phyloP scores from a whole-genome alignment of 257 asterid genomes.

The Penstemon newberryi region DNA sequence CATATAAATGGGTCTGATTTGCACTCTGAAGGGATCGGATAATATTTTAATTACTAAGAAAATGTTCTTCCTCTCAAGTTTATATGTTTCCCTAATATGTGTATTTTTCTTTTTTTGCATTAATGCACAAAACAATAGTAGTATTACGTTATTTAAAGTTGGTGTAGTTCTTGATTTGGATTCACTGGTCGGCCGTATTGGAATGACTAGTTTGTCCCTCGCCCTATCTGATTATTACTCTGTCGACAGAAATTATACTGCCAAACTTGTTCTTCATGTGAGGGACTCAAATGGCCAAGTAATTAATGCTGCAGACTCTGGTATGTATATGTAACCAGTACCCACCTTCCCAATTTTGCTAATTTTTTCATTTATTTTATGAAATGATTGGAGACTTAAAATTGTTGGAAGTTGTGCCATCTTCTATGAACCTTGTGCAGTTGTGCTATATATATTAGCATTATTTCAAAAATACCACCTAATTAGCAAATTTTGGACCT shows the following conservation, averaged over 20 bases:
- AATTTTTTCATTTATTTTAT: too few relatives aligned
- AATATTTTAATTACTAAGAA: too few relatives aligned
- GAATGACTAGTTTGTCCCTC: constrained; percentile 36
- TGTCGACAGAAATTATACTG: constrained; percentile 19
- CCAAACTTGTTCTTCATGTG: constrained; percentile 38
- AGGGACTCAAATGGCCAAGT: constrained; percentile 41
- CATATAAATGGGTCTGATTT: too few relatives aligned
- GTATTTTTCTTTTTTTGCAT: background rate
- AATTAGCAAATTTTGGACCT: too few relatives aligned
- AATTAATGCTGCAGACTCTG: constrained; percentile 52
- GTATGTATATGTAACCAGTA: constrained; percentile 20
- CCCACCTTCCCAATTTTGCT: background rate
- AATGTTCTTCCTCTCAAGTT: background rate
- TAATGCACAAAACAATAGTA: background rate
- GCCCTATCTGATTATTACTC: constrained; percentile 48
- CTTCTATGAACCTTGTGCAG: too few relatives aligned
- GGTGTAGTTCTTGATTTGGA: constrained; percentile 18
- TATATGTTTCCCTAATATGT: background rate
- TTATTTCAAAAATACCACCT: too few relatives aligned
- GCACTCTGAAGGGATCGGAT: too few relatives aligned
- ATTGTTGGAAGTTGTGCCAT: too few relatives aligned
- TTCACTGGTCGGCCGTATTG: constrained; percentile 41
- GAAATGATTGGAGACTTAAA: too few relatives aligned
- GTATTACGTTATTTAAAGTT: constrained; percentile 3
- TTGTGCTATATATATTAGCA: too few relatives aligned